A percentile compares a stretch with the other conserved stretches of the same genome.
These are phyloP conservation scores for Papilionanthe hybrid DNA, from an alignment of 116 monocot genomes.

Conservation along the genomic window DNA sequence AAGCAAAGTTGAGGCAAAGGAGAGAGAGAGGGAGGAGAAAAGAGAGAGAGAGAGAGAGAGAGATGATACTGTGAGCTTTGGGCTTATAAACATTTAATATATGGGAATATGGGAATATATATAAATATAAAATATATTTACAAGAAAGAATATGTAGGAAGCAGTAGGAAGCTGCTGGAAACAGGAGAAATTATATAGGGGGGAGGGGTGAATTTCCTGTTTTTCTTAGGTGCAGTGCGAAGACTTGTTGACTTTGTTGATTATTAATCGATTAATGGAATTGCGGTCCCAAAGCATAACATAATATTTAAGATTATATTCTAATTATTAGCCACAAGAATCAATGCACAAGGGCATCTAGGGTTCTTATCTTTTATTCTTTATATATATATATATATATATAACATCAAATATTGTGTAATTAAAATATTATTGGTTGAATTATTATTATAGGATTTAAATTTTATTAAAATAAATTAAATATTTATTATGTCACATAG, in stretches of 20 bases:
- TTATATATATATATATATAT: no score
- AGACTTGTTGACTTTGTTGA: background rate
- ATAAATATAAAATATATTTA: background rate
- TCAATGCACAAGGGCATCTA: background rate
- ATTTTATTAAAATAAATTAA: no score
- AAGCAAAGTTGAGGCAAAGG: background rate
- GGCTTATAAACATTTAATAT: background rate
- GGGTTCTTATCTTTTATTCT: background rate
- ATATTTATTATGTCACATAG: no score
- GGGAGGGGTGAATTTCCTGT: background rate
- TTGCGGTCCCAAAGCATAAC: background rate
- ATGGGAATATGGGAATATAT: background rate
- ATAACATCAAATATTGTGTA: no score
- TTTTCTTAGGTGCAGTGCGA: background rate
- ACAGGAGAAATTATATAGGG: background rate
- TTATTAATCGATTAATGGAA: background rate
- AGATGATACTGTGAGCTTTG: no score
- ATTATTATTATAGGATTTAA: no score
- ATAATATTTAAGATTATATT: background rate
- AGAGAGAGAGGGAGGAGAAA: background rate
- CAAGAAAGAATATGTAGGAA: no score
- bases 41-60: background rate
- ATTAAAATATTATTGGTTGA: no score
- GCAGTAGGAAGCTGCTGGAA: no score
- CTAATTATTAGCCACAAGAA: background rate